phyloP scores from a whole-genome alignment of 495 filamentous ascomycete genomes.

The Aspergillus saccharolyticus region DNA sequence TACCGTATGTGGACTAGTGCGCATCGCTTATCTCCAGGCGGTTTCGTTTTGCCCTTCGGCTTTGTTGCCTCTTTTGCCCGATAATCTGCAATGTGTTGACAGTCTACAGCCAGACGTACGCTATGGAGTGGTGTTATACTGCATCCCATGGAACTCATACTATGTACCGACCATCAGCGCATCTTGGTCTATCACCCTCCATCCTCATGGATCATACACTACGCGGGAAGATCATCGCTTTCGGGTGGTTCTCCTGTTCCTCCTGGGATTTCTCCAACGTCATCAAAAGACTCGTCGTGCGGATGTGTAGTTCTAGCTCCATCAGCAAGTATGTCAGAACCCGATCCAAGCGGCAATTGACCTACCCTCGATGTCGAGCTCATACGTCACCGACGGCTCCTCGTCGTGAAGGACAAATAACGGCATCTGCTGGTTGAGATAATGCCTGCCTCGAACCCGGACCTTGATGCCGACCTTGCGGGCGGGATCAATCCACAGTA shows the following conservation, averaged over 20 bases:
- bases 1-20: neutral
- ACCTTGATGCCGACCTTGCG: constrained; percentile 56
- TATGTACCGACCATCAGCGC: neutral
- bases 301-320: constrained; percentile 53
- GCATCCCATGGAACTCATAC: neutral
- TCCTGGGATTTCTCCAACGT: constrained; percentile 52
- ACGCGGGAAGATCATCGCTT: constrained; percentile 42
- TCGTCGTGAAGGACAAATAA: constrained; percentile 51
- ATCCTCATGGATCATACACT: constrained; percentile 3
- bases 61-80: neutral
- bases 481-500: constrained; percentile 55
- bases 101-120: too few species aligned
- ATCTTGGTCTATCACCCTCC: neutral
- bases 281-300: constrained; percentile 53
- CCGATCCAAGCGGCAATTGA: neutral
- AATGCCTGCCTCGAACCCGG: constrained; percentile 40
- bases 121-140: neutral
- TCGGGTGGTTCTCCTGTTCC: constrained; percentile 50
- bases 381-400: constrained; percentile 51
- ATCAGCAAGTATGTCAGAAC: neutral
- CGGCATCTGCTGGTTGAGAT: constrained; percentile 22
- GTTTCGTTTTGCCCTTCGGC: neutral
- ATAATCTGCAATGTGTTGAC: too few species aligned
- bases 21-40: neutral
- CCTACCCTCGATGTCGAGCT: constrained; percentile 56